These are phyloP conservation scores for Populus hybrid DNA, from an alignment of 441 rosid genomes.

Conservation along the genomic window DNA sequence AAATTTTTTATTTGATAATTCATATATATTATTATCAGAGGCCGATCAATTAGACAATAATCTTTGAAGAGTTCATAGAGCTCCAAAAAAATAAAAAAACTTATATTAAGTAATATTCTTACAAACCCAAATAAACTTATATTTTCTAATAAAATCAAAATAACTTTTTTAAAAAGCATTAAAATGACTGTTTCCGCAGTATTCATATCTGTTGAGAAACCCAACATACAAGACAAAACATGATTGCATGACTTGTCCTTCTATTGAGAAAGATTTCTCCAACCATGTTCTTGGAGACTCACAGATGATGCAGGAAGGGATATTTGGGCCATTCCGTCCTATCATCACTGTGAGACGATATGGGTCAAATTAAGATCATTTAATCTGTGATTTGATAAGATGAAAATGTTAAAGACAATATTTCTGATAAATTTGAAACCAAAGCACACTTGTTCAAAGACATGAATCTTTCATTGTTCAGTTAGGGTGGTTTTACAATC, in stretches of 20 bases:
- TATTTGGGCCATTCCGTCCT: constrained; percentile 73
- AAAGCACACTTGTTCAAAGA: constrained; percentile 6
- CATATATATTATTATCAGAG: too few relatives aligned
- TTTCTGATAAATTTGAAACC: constrained; percentile 49
- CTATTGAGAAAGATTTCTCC: constrained; percentile 53
- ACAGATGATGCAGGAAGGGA: constrained; percentile 65
- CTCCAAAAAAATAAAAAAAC: background rate
- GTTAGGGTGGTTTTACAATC: too few relatives aligned
- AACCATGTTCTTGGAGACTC: constrained; percentile 53
- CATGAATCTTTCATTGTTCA: too few relatives aligned
- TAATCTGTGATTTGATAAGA: constrained; percentile 30
- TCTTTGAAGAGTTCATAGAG: too few relatives aligned
- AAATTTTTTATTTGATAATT: too few relatives aligned
- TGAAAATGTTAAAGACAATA: constrained; percentile 54
- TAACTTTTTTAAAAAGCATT: too few relatives aligned
- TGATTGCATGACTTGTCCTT: background rate
- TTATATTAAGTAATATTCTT: background rate
- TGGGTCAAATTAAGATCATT: too few relatives aligned
- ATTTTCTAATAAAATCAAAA: too few relatives aligned
- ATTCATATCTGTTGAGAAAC: too few relatives aligned
- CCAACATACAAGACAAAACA: background rate
- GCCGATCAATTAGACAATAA: too few relatives aligned
- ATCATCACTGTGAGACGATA: constrained; percentile 36
- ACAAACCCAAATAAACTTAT: background rate
- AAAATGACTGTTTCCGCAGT: too few relatives aligned